Conservation (phyloP, 305 asterid genomes). For the Ruellia speciosa region DNA sequence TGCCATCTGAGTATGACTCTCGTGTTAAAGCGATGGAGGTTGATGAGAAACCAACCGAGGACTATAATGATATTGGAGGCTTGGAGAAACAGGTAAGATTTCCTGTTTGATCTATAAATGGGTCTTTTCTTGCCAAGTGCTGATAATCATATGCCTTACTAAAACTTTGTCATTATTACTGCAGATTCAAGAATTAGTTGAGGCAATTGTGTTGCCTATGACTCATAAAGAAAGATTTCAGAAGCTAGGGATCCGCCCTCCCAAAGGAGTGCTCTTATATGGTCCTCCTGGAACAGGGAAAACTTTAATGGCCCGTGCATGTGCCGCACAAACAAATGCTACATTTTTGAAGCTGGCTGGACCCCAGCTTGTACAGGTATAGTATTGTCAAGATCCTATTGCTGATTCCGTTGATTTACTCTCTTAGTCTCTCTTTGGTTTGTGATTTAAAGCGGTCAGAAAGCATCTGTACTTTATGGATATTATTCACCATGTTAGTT, state of each 20-base stretch:
- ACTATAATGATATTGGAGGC: constrained; percentile 90
- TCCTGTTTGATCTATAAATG: neutral
- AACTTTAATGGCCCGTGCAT: constrained; percentile 38
- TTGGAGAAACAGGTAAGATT: constrained; percentile 78
- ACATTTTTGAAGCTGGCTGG: constrained; percentile 96
- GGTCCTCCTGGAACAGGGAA: constrained; percentile 53
- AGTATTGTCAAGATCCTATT: neutral
- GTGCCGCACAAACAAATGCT: constrained; percentile 71
- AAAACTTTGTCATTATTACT: constrained; percentile 3
- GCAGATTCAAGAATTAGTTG: constrained; percentile 88
- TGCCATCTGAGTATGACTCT: constrained; percentile 95
- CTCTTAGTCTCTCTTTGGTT: neutral
- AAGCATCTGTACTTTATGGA: too few species aligned
- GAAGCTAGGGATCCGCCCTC: constrained; percentile 83
- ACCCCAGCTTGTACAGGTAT: constrained; percentile 86
- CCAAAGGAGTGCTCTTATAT: constrained; percentile 45
- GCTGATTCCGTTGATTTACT: neutral
- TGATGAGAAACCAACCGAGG: constrained; percentile 96
- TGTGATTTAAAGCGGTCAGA: neutral
- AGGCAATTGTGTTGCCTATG: constrained; percentile 93
- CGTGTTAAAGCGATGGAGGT: constrained; percentile 99
- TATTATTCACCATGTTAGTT: too few species aligned
- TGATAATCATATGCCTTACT: neutral
- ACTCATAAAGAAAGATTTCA: constrained; percentile 87
- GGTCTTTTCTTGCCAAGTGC: neutral